A percentile compares a stretch with the other conserved stretches of the same genome.
Conservation (phyloP, 192 early-diverging fungal genomes). For the Umbelopsis isabellina region DNA sequence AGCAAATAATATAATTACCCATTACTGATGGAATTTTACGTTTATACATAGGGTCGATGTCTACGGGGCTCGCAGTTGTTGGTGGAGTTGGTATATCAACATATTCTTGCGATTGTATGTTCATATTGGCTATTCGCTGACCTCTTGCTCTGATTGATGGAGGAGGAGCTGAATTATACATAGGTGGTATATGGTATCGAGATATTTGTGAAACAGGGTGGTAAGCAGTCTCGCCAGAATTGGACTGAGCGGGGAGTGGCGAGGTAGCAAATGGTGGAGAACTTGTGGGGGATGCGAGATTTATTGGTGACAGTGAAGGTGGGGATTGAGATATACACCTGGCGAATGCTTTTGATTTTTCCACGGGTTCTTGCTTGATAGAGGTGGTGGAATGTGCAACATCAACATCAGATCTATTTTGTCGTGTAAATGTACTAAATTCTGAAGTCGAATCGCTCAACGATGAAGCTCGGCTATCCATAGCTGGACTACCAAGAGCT, state of each 20-base stretch:
- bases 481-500: not conserved
- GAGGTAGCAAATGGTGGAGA: conserved; percentile 23
- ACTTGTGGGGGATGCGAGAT: not conserved
- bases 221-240: not conserved
- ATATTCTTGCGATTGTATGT: not conserved
- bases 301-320: not conserved
- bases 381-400: not conserved
- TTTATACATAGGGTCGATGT: conserved; percentile 7
- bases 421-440: conserved; percentile 1
- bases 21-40: conserved; percentile 17
- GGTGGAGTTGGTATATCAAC: conserved; percentile 15
- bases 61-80: not conserved
- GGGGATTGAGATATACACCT: not conserved
- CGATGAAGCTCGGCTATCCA: conserved; percentile 11
- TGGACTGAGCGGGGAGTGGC: not conserved
- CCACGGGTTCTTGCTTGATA: not conserved
- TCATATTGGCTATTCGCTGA: conserved; percentile 12
- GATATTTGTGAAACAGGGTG: not conserved
- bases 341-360: not conserved
- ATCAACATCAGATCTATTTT: not conserved
- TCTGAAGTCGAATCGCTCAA: conserved; percentile 22
- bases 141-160: conserved; percentile 13
- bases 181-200: conserved; percentile 17
- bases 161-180: conserved; percentile 19
- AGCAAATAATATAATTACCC: not conserved